Conservation (phyloP, 441 rosid genomes). For the Flueggea neowawraea region DNA sequence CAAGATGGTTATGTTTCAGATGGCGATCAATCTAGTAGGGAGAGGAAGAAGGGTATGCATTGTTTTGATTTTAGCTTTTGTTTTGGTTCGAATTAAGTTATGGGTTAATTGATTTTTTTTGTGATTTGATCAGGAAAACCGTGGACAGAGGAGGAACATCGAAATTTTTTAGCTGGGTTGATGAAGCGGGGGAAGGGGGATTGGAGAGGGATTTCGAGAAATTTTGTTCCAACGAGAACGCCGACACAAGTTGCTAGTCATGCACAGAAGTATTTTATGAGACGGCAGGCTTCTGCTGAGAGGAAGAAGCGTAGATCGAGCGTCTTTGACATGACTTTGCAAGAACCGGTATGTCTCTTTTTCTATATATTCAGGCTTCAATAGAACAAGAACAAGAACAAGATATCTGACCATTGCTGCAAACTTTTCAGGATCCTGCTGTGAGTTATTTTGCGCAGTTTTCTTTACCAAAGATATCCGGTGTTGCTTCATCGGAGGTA, state of each 20-base stretch:
- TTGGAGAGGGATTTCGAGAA: conserved; percentile 69
- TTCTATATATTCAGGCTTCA: not conserved
- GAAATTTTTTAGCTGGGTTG: conserved; percentile 48
- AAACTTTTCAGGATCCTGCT: no score
- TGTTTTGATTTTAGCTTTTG: not conserved
- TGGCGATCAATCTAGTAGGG: conserved; percentile 31
- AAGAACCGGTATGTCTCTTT: conserved; percentile 20
- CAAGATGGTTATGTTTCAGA: conserved; percentile 52
- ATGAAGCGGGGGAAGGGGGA: conserved; percentile 61
- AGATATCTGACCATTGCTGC: no score
- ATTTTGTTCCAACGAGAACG: conserved; percentile 50
- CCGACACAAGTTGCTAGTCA: conserved; percentile 81
- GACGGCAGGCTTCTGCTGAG: conserved; percentile 26
- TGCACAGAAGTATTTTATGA: conserved; percentile 69
- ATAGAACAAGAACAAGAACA: no score
- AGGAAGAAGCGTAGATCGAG: conserved; percentile 61
- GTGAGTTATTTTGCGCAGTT: no score
- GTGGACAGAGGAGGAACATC: conserved; percentile 75
- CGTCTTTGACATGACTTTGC: conserved; percentile 49
- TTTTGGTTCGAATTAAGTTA: not conserved
- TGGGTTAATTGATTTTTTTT: not conserved
- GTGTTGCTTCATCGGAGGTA: no score
- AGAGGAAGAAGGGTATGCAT: conserved; percentile 40
- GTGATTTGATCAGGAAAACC: conserved; percentile 41
- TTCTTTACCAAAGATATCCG: no score